Evolutionary conservation across 2,329 filamentous ascomycete species (phyloP), one percentile per base, ranked within the genome.

Genomic region (Curvularia spicifera): DNA sequence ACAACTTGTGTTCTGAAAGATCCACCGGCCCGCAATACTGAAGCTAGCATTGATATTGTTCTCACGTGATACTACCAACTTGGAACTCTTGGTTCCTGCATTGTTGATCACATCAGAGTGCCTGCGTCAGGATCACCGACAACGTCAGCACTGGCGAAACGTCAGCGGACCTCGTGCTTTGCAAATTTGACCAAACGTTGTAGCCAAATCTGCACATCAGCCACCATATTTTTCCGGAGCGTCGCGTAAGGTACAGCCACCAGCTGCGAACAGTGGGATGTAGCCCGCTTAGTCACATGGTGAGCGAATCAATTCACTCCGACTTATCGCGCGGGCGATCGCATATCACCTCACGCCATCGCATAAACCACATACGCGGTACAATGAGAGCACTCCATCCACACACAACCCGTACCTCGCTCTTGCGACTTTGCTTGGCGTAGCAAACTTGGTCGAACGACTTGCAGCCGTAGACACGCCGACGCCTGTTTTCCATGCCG

Each of bases 261-360:
- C 40, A 60, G 22, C 61, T 61, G 54, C 54, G 13, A 61, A 46
- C 45, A 61, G 69, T 70, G 69, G 67, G 71, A 68, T 68, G 60
- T 46, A 37, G 44, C 13, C 37, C 37, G 63, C 66, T 69, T 67
- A 73, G 65, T 71, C 68, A 71, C 8, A 40, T 31, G 26, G 9
- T 42, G 53, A 49, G 58, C 73, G 66, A 75, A 75, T 76, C 71
- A 76, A 45, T 58, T 28, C 51, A 57, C 39, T 50, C 57, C 56
- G 57, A 61, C 70, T 75, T 74, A 72, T 72, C 66, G 52, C 46
- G 49, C 49, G 40, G 31, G 26, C 48, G 35, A 29, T 43, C 53
- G 65, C 61, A 61, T 40, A 74, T 73, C 71, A 75, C 73, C 70
- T 76, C 71, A 76, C 70, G 39, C 52, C 65, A 71, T 71, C 66